phyloP scores from a whole-genome alignment of 2,329 filamentous ascomycete species.

The Talaromyces albobiverticillius region DNA sequence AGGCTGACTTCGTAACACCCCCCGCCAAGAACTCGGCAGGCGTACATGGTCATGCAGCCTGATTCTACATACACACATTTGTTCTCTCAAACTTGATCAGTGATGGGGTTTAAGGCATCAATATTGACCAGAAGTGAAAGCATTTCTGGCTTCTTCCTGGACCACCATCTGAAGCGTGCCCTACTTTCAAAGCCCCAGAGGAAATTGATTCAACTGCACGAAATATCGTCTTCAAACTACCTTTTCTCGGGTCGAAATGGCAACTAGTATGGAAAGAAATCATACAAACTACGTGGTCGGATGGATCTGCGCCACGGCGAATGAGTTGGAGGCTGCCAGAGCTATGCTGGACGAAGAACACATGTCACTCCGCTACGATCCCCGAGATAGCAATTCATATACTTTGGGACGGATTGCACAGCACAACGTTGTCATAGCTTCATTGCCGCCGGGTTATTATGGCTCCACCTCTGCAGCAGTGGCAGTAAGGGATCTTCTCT shows the following conservation, averaged over 20 bases:
- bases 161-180: neutral
- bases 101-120: neutral
- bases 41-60: neutral
- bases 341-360: slow-evolving; percentile 14
- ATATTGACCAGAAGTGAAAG: neutral
- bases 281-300: slow-evolving; percentile 8
- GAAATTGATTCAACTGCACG: neutral
- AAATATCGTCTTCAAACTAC: neutral
- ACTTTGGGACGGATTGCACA: slow-evolving; percentile 19
- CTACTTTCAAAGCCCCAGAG: neutral
- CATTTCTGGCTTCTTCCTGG: neutral
- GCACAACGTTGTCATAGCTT: slow-evolving; percentile 21
- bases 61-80: neutral
- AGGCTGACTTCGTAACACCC: no score
- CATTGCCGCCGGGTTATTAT: slow-evolving; percentile 24
- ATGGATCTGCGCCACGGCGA: slow-evolving; percentile 4
- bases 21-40: no score
- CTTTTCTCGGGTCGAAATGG: neutral
- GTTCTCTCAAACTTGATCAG: neutral
- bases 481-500: slow-evolving; percentile 16
- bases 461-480: slow-evolving; percentile 26
- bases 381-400: slow-evolving; percentile 18
- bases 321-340: slow-evolving; percentile 2
- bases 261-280: neutral
- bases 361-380: neutral